phyloP scores from a whole-genome alignment of 148 eudicot genomes.

The Camellia sinensis region DNA sequence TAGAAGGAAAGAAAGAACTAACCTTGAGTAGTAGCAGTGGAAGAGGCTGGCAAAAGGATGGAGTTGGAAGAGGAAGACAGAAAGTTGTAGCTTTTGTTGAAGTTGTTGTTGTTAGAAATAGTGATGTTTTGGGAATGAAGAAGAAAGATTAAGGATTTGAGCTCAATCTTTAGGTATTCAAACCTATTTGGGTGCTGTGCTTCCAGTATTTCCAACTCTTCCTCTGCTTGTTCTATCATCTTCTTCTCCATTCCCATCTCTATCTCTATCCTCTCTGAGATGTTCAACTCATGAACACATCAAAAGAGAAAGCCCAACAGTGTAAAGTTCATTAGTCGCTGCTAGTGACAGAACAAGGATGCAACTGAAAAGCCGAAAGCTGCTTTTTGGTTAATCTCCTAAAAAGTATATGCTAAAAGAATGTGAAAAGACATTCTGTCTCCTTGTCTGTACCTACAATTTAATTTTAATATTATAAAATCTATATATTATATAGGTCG shows the following conservation, averaged over 20 bases:
- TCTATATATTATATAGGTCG: too few species aligned
- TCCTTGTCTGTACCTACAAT: too few species aligned
- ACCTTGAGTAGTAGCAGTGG: constrained; percentile 47
- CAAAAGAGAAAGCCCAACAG: too few species aligned
- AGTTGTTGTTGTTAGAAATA: constrained; percentile 4
- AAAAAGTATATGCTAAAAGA: too few species aligned
- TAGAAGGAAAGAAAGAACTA: not conserved
- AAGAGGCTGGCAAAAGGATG: constrained; percentile 9
- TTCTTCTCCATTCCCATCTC: constrained; percentile 17
- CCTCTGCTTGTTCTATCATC: constrained; percentile 57
- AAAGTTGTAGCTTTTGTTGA: not conserved
- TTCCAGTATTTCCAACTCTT: constrained; percentile 64
- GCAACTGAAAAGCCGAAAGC: too few species aligned
- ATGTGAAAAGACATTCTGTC: too few species aligned
- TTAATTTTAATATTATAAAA: too few species aligned
- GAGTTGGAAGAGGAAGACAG: not conserved
- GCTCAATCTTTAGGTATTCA: constrained; percentile 49
- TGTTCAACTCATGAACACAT: too few species aligned
- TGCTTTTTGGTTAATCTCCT: too few species aligned
- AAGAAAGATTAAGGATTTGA: constrained; percentile 53
- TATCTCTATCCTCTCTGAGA: not conserved
- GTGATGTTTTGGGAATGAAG: constrained; percentile 26
- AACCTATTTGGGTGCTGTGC: constrained; percentile 47
- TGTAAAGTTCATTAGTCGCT: too few species aligned
- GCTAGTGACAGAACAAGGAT: too few species aligned